Evolutionary conservation across 352 stramenopile species (phyloP).

Genomic region (Globisporangium paddicum): DNA sequence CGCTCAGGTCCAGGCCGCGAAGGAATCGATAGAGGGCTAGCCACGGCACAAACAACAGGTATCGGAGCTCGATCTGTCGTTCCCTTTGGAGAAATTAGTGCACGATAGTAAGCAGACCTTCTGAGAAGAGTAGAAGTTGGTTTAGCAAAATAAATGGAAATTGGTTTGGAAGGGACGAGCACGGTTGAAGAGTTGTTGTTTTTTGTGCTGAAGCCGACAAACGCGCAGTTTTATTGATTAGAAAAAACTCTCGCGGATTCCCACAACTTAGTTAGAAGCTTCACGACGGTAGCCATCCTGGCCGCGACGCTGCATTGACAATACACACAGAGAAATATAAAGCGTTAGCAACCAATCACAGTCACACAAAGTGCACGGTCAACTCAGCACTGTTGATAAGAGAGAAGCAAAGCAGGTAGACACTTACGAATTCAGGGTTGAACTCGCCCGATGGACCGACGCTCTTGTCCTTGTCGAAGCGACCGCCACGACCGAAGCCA

Average conservation of each 20-base stretch:
- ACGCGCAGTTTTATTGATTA: constrained; percentile 72
- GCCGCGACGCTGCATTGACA: constrained; percentile 44
- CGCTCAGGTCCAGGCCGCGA: not conserved
- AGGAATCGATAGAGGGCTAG: not conserved
- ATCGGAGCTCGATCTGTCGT: constrained; percentile 1
- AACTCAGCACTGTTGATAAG: not conserved
- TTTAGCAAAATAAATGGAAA: not conserved
- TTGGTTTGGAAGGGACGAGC: not conserved
- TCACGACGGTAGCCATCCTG: constrained; percentile 88
- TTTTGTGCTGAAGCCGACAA: constrained; percentile 45
- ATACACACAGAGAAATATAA: not conserved
- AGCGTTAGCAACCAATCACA: constrained; percentile 3
- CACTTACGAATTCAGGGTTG: constrained; percentile 85
- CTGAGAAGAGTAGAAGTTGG: not conserved
- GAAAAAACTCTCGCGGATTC: constrained; percentile 37
- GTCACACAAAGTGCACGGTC: not conserved
- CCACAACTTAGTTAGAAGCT: constrained; percentile 70
- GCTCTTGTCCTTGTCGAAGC: constrained; percentile 89
- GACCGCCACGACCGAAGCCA: constrained; percentile 71
- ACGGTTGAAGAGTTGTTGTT: not conserved
- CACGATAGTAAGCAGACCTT: not conserved
- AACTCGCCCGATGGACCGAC: constrained; percentile 86
- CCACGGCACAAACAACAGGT: not conserved
- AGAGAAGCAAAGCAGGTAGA: not conserved
- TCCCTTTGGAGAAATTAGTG: not conserved